Evolutionary conservation across 306 rosid species (phyloP).

Genomic region (Vigna radiata): DNA sequence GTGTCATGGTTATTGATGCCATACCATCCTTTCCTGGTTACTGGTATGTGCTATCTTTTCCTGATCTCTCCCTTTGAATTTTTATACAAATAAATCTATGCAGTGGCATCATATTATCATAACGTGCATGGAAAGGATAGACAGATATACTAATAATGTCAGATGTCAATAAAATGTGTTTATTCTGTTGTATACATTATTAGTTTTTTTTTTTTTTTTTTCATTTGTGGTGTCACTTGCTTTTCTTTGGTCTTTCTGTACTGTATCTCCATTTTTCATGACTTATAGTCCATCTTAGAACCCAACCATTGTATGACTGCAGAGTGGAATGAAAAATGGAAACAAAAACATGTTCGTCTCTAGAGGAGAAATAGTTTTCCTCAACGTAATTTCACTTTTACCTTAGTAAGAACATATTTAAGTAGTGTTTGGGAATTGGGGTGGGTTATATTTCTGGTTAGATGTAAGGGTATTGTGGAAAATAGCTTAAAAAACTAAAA

Average conservation of each 20-base stretch:
- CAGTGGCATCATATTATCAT: not conserved
- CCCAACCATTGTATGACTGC: not conserved
- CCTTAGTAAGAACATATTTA: not conserved
- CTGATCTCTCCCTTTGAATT: not conserved
- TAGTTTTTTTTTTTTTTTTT: not conserved
- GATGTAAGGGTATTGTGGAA: no score
- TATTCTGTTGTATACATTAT: not conserved
- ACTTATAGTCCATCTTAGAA: conserved; percentile 1
- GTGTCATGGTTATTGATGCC: conserved; percentile 73
- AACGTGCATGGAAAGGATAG: conserved; percentile 17
- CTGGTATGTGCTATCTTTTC: conserved; percentile 63
- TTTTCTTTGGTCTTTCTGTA: not conserved
- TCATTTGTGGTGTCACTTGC: not conserved
- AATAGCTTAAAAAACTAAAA: no score
- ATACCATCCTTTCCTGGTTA: conserved; percentile 67
- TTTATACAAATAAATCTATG: conserved; percentile 18
- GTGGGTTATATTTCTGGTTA: not conserved
- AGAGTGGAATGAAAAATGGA: not conserved
- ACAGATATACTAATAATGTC: not conserved
- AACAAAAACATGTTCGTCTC: not conserved
- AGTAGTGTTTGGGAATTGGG: not conserved
- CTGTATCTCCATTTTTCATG: conserved; percentile 1
- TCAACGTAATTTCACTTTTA: not conserved
- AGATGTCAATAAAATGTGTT: conserved; percentile 3
- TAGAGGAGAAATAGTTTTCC: conserved; percentile 7